phyloP scores from a whole-genome alignment of 2,329 filamentous ascomycete species.

The Pseudogymnoascus destructans region DNA sequence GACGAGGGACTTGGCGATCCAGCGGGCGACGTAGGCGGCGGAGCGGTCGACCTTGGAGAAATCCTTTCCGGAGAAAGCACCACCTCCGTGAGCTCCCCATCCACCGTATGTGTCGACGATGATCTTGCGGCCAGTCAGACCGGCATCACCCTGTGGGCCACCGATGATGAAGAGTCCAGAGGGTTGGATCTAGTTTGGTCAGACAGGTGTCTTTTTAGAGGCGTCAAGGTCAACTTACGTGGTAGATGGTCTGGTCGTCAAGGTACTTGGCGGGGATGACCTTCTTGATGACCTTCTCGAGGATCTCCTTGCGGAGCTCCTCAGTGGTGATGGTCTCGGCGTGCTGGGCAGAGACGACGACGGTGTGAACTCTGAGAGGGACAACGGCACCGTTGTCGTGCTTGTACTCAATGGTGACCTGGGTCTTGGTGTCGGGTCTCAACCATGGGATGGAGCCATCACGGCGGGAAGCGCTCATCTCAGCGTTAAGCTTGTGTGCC shows the following conservation, averaged over 20 bases:
- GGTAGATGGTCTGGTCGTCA: slow-evolving; percentile 88
- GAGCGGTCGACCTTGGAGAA: slow-evolving; percentile 99
- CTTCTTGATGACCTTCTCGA: slow-evolving; percentile 93
- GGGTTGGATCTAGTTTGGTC: slow-evolving; percentile 61
- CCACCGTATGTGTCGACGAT: slow-evolving; percentile 99
- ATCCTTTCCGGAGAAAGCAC: slow-evolving; percentile 99
- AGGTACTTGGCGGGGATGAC: slow-evolving; percentile 87
- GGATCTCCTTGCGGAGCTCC: slow-evolving; percentile 84
- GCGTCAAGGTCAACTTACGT: slow-evolving; percentile 44
- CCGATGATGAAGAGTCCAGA: slow-evolving; percentile 98
- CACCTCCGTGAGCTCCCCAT: slow-evolving; percentile 98
- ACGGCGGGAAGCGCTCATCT: slow-evolving; percentile 81
- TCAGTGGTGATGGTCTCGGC: slow-evolving; percentile 77
- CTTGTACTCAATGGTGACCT: slow-evolving; percentile 98
- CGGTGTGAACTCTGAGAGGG: slow-evolving; percentile 84
- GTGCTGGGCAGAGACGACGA: slow-evolving; percentile 95
- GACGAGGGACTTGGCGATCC: slow-evolving; percentile 98
- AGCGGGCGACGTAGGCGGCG: slow-evolving; percentile 91
- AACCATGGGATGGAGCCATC: slow-evolving; percentile 86
- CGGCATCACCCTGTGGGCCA: slow-evolving; percentile 96
- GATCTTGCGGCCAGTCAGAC: slow-evolving; percentile 98
- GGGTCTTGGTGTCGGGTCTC: slow-evolving; percentile 97
- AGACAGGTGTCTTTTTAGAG: background rate
- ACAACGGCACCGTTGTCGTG: slow-evolving; percentile 91
- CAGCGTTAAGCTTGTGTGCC: slow-evolving; percentile 92